Percentiles rank a stretch among this genome's conserved stretches.
These are phyloP conservation scores for Athelia psychrophila DNA, from an alignment of 1,284 basidiomycete species.

Conservation along the genomic window DNA sequence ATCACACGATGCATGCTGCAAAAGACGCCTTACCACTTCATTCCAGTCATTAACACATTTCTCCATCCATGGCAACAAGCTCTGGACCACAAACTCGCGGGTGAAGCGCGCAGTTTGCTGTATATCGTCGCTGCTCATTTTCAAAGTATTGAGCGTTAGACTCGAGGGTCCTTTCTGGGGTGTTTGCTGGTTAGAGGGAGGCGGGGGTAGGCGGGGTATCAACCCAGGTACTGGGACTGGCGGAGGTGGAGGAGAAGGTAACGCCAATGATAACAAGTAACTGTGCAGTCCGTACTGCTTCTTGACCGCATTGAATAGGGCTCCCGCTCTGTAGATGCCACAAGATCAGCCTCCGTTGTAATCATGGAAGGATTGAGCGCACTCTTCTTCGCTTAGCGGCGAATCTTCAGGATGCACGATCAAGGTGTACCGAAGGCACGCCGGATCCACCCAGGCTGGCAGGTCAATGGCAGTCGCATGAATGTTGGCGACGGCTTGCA, in stretches of 20 bases:
- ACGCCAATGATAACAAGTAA: conserved; percentile 59
- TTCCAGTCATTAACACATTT: conserved; percentile 92
- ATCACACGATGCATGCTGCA: conserved; percentile 3
- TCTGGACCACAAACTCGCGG: conserved; percentile 89
- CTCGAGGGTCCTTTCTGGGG: background rate
- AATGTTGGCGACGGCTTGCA: conserved; percentile 70
- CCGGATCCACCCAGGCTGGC: conserved; percentile 75
- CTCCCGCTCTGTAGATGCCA: conserved; percentile 52
- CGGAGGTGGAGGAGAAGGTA: conserved; percentile 58
- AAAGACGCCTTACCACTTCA: conserved; percentile 65
- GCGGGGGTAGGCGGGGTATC: conserved; percentile 63
- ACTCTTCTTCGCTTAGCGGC: conserved; percentile 75
- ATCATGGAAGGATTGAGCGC: conserved; percentile 25
- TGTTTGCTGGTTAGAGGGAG: conserved; percentile 24
- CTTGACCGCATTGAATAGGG: conserved; percentile 78
- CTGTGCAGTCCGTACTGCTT: conserved; percentile 78
- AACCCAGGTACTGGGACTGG: conserved; percentile 64
- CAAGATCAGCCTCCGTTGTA: conserved; percentile 4
- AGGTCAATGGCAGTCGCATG: conserved; percentile 63
- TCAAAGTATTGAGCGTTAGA: conserved; percentile 38
- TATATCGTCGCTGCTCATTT: conserved; percentile 76
- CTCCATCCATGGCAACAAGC: conserved; percentile 96
- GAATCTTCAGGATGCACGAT: conserved; percentile 73
- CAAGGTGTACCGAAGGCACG: conserved; percentile 65
- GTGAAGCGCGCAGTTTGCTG: conserved; percentile 80